Percentiles rank a stretch among this genome's conserved stretches.
These are phyloP conservation scores for Thielaviopsis ethacetica DNA, from an alignment of 2,329 filamentous ascomycete genomes.

Conservation along the genomic window DNA sequence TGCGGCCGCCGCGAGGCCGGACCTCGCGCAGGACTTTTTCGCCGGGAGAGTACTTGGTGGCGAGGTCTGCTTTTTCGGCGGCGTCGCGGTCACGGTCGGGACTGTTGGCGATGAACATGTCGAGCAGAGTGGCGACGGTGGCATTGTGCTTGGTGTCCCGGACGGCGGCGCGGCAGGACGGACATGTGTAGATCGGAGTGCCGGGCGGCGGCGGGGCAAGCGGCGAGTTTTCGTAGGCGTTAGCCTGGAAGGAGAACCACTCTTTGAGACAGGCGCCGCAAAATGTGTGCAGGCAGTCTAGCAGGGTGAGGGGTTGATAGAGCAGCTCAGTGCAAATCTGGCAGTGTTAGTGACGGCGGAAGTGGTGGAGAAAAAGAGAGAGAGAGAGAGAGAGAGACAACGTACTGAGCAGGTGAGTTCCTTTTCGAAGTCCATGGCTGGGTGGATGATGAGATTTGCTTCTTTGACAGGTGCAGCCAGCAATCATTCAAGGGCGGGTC, in stretches of 20 bases:
- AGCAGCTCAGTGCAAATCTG: conserved; percentile 95
- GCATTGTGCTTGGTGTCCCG: conserved; percentile 82
- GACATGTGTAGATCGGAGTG: conserved; percentile 60
- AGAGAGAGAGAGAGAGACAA: conserved; percentile 15
- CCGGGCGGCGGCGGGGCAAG: conserved; percentile 29
- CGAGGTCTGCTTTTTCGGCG: conserved; percentile 62
- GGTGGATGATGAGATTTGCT: background rate
- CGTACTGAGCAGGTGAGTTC: conserved; percentile 90
- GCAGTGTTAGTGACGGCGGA: background rate
- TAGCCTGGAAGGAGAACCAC: conserved; percentile 78
- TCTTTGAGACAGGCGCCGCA: conserved; percentile 91
- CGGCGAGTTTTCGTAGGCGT: conserved; percentile 34
- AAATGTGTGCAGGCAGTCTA: conserved; percentile 90
- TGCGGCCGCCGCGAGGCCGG: conserved; percentile 29
- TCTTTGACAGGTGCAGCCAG: background rate
- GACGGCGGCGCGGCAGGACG: conserved; percentile 75
- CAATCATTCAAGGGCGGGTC: background rate
- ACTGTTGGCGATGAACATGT: conserved; percentile 71
- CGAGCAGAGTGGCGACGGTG: conserved; percentile 72
- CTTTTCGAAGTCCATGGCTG: conserved; percentile 58
- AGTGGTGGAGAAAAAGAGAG: background rate
- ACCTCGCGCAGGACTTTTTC: conserved; percentile 61
- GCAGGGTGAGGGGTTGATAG: conserved; percentile 76
- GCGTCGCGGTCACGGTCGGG: conserved; percentile 55
- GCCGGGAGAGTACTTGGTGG: conserved; percentile 60